Base-by-base conservation (phyloP, 139 green algal species). In the Chlamydomonas incerta region DNA sequence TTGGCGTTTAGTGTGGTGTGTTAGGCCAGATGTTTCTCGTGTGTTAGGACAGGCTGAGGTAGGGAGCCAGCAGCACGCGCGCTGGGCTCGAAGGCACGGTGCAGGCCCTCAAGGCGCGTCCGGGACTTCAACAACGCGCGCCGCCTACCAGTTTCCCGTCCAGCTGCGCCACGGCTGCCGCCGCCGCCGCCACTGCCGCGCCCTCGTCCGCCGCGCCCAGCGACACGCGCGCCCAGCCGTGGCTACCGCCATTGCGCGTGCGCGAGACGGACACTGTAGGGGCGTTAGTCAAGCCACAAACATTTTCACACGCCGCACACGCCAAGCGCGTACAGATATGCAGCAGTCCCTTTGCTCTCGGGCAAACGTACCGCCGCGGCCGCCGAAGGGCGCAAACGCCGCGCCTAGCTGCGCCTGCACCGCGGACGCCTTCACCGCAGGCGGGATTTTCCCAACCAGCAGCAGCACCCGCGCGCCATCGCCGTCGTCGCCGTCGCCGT, bases 191-290 rank as follows among this genome's bases (percentile, higher is more conserved):
- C 0, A 13, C 47, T 3, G 77, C 46, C 11, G 11, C 63, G 2
- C 29, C 63, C 26, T 20, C 63, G 63, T 70, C 63, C n/a, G 47
- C 8, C 47, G 3, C 65, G 47, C 9, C 79, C 79, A 85, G 79
- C 31, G 66, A 17, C 14, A 85, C 65, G 8, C 79, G 66, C 5
- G 79, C 66, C 79, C 79, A 85, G 67, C 79, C 79, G 66, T 85
- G 79, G 50, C 15, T 35, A n/a, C 79, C 79, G 20, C 79, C 79
- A 34, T 47, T 83, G n/a, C 77, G 77, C 10, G 63, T 83, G n/a
- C 77, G 63, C 10, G 77, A 74, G 41, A 83, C 77, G 13, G 5
- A 2, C 20, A 79, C 72, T 79, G 72, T 29, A n/a, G n/a, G n/a
- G n/a, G n/a, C n/a, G n/a, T n/a, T n/a, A n/a, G n/a, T n/a, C n/a